These are phyloP conservation scores for Ogataea haglerorum DNA, from an alignment of 805 yeast genomes.

Conservation along the genomic window DNA sequence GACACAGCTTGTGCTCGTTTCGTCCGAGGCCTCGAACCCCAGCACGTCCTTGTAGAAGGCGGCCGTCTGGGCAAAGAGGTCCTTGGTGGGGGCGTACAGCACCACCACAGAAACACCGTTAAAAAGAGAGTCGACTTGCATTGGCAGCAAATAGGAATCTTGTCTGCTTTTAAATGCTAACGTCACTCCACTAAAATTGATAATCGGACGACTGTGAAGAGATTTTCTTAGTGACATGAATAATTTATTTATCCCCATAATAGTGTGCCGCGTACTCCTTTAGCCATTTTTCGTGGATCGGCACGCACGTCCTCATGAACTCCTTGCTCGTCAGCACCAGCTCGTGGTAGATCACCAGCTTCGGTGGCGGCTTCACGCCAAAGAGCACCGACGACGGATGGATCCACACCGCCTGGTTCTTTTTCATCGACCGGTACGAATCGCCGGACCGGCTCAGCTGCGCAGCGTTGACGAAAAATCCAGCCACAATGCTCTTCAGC, in stretches of 20 bases:
- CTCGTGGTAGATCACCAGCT: slow-evolving; percentile 74
- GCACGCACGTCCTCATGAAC: slow-evolving; percentile 78
- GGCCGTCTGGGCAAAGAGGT: slow-evolving; percentile 43
- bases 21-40: slow-evolving; percentile 33
- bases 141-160: slow-evolving; percentile 14
- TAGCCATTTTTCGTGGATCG: slow-evolving; percentile 71
- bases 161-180: neutral
- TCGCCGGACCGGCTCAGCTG: slow-evolving; percentile 61
- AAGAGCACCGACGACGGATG: slow-evolving; percentile 84
- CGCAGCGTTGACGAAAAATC: slow-evolving; percentile 68
- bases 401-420: slow-evolving; percentile 67
- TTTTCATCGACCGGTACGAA: slow-evolving; percentile 60
- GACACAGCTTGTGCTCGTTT: slow-evolving; percentile 29
- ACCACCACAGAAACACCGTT: slow-evolving; percentile 55
- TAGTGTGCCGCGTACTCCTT: slow-evolving; percentile 70
- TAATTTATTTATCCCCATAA: slow-evolving; percentile 17
- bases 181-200: slow-evolving; percentile 9
- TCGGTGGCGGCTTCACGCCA: slow-evolving; percentile 67
- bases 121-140: slow-evolving; percentile 37
- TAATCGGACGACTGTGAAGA: slow-evolving; percentile 10
- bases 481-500: slow-evolving; percentile 58
- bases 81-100: slow-evolving; percentile 48
- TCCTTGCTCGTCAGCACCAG: slow-evolving; percentile 82
- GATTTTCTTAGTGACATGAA: neutral
- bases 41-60: slow-evolving; percentile 54